These are phyloP conservation scores for Alloascoidea hylecoeti DNA, from an alignment of 805 yeast species.

Conservation along the genomic window DNA sequence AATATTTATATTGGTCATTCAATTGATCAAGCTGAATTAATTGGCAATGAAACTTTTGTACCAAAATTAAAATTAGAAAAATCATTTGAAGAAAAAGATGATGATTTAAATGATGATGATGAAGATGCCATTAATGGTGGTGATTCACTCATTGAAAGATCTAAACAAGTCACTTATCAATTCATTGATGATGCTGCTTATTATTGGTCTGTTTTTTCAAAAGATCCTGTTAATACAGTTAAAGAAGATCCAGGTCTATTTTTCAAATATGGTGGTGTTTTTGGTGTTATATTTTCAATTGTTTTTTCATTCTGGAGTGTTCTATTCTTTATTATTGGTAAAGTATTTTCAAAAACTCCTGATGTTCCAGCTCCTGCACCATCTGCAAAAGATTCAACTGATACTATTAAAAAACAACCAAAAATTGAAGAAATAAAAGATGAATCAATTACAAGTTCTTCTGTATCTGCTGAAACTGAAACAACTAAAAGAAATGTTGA, in stretches of 20 bases:
- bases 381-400: conserved; percentile 3
- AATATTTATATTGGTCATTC: conserved; percentile 80
- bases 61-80: conserved; percentile 39
- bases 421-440: conserved; percentile 3
- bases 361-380: conserved; percentile 3
- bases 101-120: conserved; percentile 13
- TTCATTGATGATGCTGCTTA: background rate
- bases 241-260: background rate
- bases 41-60: conserved; percentile 66
- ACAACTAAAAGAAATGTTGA: conserved; percentile 4
- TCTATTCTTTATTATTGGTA: conserved; percentile 14
- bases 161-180: background rate
- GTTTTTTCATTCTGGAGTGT: conserved; percentile 28
- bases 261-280: background rate
- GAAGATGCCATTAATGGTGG: conserved; percentile 9
- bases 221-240: background rate
- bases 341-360: conserved; percentile 7
- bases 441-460: conserved; percentile 6
- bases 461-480: conserved; percentile 8
- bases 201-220: background rate
- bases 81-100: conserved; percentile 14
- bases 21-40: conserved; percentile 65
- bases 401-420: conserved; percentile 2
- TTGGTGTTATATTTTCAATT: conserved; percentile 14
- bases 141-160: conserved; percentile 4